Evolutionary conservation across 148 eudicot species (phyloP), one percentile per base, ranked within the genome.

Genomic region (Beta vulgaris): DNA sequence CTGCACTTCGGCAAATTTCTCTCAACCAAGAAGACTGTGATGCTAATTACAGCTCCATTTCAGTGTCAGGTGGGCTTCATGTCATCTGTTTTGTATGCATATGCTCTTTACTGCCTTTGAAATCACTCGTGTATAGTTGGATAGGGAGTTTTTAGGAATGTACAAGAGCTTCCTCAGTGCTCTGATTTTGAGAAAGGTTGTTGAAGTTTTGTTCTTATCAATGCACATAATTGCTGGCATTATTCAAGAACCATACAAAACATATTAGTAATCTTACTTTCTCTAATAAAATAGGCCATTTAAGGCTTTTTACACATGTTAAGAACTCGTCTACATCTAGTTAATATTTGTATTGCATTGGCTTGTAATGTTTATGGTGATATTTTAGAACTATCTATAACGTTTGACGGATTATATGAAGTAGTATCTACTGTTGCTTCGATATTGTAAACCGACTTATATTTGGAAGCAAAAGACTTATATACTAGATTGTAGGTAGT

Each of bases 1-100:
- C 98, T 66, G 98, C 98, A 71, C 90, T 93, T 74, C 85, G 98
- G 66, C 90, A 91, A 87, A 93, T 93, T 29, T 82, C 97, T 63
- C 91, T 93, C 49, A 84, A 83, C 54, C 87, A 88, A 77, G 97
- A 91, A 81, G 98, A 93, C 58, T 93, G 99, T 74, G 88, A 86
- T 77, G 84, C 79, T 64, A 76, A 88, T 58, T 36, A 85, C 84
- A 89, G 85, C 66, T 87, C 97, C 53, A 77, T 96, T 79, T 84
- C 97, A 49, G 42, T 77, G 46, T 71, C 91, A 82, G 98, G 99
- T 92, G 77, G 61, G 76, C 40, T 42, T 61, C 53, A 28, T 23
- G 46, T 69, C 37, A 66, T 73, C 25, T 78, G n/a, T 28, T 73
- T 21, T 74, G 36, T 39, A 18, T 37, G 1, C 12, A 2, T 58